Evolutionary conservation across 495 filamentous ascomycete species (phyloP), one percentile per base, ranked within the genome.

Genomic region (Chaetomium fimeti): DNA sequence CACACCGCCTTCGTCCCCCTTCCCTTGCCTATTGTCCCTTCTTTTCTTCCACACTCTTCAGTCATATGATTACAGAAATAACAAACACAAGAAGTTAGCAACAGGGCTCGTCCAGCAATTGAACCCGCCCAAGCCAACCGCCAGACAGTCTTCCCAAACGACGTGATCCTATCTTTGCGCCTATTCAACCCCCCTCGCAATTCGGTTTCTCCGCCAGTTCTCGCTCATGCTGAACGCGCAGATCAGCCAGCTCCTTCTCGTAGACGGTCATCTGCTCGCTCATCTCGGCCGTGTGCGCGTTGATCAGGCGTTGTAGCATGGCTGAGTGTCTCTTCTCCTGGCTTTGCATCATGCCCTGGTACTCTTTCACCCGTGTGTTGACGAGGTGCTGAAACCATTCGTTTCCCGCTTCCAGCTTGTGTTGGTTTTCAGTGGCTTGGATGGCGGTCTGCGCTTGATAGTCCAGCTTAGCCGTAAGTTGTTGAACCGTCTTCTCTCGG

Each of bases 251-350:
- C 55, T 57, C 11, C 15, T 25, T 57, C 38, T 43, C 55, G n/a
- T 57, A 57, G n/a, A 9, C 20, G 4, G 18, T 43, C n/a, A 57
- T 43, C 32, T 57, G 55, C 18, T 40, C 36, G 32, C 36, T 24
- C n/a, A 57, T 57, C 11, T 40, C 36, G 0, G 36, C 20, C 55
- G 36, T 57, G 55, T 57, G 55, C 24, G 43, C 55, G 9, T 24
- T 20, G 5, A 57, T 25, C 32, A 57, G 20, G 5, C 53, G 53
- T 1, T 36, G 12, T 3, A 40, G 1, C 36, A 20, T 40, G 16
- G 54, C 29, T 9, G 54, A 42, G 32, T 57, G 54, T 20, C 32
- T 22, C 28, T 38, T 32, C 16, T 53, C 51, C 27, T 29, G 27
- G 25, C 24, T 9, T 11, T 32, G 15, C 20, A 29, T 27, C 6